Base-by-base conservation (phyloP, 2,329 filamentous ascomycete species). In the Fusarium nisikadoi region DNA sequence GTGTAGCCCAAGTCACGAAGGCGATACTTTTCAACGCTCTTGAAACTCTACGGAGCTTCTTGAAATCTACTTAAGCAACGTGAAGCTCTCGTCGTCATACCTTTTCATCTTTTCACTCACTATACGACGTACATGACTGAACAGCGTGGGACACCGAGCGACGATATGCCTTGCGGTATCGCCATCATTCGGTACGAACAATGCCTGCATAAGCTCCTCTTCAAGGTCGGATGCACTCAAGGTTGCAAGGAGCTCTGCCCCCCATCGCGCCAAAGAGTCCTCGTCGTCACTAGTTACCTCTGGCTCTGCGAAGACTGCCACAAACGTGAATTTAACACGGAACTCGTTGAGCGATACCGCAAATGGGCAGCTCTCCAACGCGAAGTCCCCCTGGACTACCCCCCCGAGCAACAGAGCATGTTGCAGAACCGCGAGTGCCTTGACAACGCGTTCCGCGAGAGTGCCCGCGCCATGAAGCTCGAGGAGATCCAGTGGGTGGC, bases 101-200 rank as follows among this genome's bases (percentile, higher is more conserved):
- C 31, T 25, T 23, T 23, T 42, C 7, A 5, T 35, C 33, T n/a
- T 12, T 9, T 31, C 46, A 35, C 29, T 50, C 38, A 16, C 47
- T 27, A 27, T 42, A 42, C 61, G 6, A 19, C 19, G 11, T 14
- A 25, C 16, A 52, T 38, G 14, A 36, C 9, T 52, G 31, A 36
- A 36, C 17, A 27, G 33, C 23, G 19, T 42, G 36, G 8, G 16
- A 31, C n/a, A 35, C 25, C 29, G 7, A 8, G n/a, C 58, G n/a
- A 27, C 55, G 63, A 36, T 35, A 80, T 81, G 79, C 76, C 78
- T 29, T 81, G 79, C 71, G 77, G 75, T 56, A 63, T 80, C 43
- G 72, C 71, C 46, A 76, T 79, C 27, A 43, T 79, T 11, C 66
- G 72, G 23, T 79, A 63, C 63, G 56, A 42, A 9, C 70, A 65